Evolutionary conservation across 2,329 filamentous ascomycete species (phyloP), one percentile per base, ranked within the genome.

Genomic region (Onygenales sp.): DNA sequence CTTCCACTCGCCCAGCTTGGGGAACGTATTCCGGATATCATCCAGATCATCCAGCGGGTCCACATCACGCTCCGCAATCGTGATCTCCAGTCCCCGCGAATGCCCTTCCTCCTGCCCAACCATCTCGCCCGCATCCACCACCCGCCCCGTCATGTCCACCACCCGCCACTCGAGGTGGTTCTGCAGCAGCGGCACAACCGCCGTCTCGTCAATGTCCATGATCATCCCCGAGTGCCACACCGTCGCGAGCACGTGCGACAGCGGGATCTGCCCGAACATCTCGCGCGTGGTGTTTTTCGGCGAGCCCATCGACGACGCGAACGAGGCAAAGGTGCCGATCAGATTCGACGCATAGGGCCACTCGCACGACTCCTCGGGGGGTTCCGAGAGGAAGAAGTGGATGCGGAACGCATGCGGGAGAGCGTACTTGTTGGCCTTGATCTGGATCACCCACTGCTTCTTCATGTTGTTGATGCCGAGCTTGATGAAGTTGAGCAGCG

Each of bases 371-470:
- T 82, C 70, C 2, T 62, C 58, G 0, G 77, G 70, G 1, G 74
- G 70, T 2, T 74, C 64, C 0, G 83, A 86, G 1, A 89, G 64
- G 68, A 90, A 91, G 54, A 91, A 72, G 63, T 85, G 80, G 17
- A 92, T 72, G 52, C 74, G 76, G 61, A 85, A 88, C 0, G 84
- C 81, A 1, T 77, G 79, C 9, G 77, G 73, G 7, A 86, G 67
- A 2, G 81, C 80, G 54, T 80, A 77, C 56, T 60, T 62, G 46
- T 65, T 60, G 13, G 84, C 80, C 13, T 74, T 72, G 44, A 91
- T 76, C 61, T 86, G 87, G 59, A 81, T 82, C 27, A 83, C 75
- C 80, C 87, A 92, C 60, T 91, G 64, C 51, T 51, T 64, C 47
- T 58, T 54, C 54, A 61, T 59, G 58, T 63, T 66, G 59, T 64